Evolutionary conservation across 129 eudicot genomes (phyloP).

Genomic region (Escallonia herrerae): DNA sequence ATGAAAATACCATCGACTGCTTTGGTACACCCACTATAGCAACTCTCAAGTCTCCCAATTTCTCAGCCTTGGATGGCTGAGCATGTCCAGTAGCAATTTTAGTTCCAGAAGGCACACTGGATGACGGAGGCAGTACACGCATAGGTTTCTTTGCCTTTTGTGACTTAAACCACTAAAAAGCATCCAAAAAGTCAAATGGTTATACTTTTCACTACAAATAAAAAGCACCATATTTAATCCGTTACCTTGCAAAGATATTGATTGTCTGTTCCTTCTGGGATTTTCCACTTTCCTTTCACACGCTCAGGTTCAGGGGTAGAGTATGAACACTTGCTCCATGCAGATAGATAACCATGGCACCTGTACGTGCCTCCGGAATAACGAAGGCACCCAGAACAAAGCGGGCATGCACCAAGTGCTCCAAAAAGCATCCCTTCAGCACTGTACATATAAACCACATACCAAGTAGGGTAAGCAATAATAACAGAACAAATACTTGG

Average conservation of each 20-base stretch:
- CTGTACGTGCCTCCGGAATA: slow-evolving; percentile 78
- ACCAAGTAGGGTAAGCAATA: too few relatives aligned
- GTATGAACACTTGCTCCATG: slow-evolving; percentile 84
- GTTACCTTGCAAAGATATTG: slow-evolving; percentile 66
- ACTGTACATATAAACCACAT: slow-evolving; percentile 31
- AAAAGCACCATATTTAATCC: slow-evolving; percentile 1
- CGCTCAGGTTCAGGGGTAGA: slow-evolving; percentile 71
- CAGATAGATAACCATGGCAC: slow-evolving; percentile 70
- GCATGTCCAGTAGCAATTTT: slow-evolving; percentile 27
- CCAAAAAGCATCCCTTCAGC: slow-evolving; percentile 97
- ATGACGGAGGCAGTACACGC: slow-evolving; percentile 68
- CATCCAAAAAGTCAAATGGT: slow-evolving; percentile 5
- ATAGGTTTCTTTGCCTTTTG: slow-evolving; percentile 58
- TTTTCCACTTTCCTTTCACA: slow-evolving; percentile 72
- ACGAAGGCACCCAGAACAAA: slow-evolving; percentile 62
- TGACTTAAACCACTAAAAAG: slow-evolving; percentile 77
- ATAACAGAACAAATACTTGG: too few relatives aligned
- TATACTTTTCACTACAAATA: not conserved
- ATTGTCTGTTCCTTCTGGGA: slow-evolving; percentile 69
- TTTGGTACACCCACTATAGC: slow-evolving; percentile 43
- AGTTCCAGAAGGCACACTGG: slow-evolving; percentile 35
- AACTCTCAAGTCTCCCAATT: slow-evolving; percentile 67
- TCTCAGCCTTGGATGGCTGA: slow-evolving; percentile 49
- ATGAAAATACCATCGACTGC: slow-evolving; percentile 39
- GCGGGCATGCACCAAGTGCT: slow-evolving; percentile 51